Evolutionary conservation across 2,329 filamentous ascomycete genomes (phyloP).

Genomic region (Pseudocercospora fijiensis): DNA sequence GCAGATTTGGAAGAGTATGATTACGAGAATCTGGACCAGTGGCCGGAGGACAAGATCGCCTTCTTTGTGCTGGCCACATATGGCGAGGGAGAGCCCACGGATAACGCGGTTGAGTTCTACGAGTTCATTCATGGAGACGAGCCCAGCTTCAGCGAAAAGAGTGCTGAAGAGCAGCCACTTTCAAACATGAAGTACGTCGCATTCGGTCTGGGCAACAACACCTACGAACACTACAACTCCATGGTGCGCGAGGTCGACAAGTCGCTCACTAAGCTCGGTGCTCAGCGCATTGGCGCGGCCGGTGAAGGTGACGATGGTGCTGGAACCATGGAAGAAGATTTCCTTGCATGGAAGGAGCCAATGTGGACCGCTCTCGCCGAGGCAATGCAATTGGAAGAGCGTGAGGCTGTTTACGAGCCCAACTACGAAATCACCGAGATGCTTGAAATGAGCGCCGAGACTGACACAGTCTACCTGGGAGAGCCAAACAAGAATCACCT

Average conservation of each 20-base stretch:
- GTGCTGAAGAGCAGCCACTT: constrained; percentile 67
- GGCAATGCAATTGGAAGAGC: constrained; percentile 86
- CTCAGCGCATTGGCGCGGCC: constrained; percentile 76
- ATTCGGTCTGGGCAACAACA: constrained; percentile 98
- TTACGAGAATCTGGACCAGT: constrained; percentile 85
- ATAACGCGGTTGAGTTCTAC: constrained; percentile 98
- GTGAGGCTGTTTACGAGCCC: constrained; percentile 93
- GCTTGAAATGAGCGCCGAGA: constrained; percentile 67
- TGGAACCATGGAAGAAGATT: constrained; percentile 99
- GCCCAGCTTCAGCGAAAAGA: constrained; percentile 72
- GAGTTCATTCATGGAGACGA: constrained; percentile 89
- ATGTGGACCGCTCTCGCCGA: constrained; percentile 90
- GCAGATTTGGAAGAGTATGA: constrained; percentile 98
- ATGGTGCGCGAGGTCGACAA: constrained; percentile 93
- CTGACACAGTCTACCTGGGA: constrained; percentile 83
- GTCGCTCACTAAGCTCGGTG: constrained; percentile 77
- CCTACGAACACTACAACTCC: constrained; percentile 98
- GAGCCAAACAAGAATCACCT: constrained; percentile 83
- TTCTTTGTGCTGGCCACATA: constrained; percentile 98
- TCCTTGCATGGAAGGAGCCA: constrained; percentile 97
- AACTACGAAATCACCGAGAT: constrained; percentile 76
- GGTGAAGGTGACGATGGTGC: constrained; percentile 97
- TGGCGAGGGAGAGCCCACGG: constrained; percentile 95
- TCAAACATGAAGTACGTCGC: constrained; percentile 86
- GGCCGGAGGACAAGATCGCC: constrained; percentile 85